Evolutionary conservation across 441 rosid species (phyloP), one percentile per base, ranked within the genome.

Genomic region (Biscutella auriculata): DNA sequence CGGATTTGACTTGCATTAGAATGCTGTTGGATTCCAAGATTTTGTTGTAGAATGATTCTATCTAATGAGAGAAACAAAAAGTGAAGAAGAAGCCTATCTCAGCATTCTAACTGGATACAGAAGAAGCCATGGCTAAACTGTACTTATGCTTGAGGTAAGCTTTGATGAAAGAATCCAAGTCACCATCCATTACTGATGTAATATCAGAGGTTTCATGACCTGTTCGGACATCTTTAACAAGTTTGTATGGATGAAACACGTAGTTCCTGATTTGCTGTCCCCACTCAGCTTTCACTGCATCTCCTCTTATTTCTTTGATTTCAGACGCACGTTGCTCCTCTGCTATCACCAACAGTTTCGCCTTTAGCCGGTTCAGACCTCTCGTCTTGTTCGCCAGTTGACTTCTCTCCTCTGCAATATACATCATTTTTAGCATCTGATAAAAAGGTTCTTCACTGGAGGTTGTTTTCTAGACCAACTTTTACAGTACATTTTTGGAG

Each of bases 161-260:
- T 78, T 82, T 88, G 79, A 92, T 84, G 75, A 86, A 88, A 47
- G 81, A 76, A 16, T 82, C 95, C 65, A 92, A 67, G 26, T 92
- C 98, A 26, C 98, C 98, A 57, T 92, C 95, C 94, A 88, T 88
- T n/a, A 92, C 88, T 30, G 95, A 85, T 30, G 75, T 44, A 46
- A 92, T 77, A 67, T 88, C 98, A 1, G 94, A 80, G 40, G 96
- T 88, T 67, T 84, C 98, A 1, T 64, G 51, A 27, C 88, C 76
- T 4, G 96, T 84, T 36, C 98, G 71, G 2, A 88, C 85, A 57
- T 92, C 98, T 63, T 92, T 88, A 39, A 92, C 95, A 6, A 92
- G 88, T 71, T 92, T 92, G 77, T 92, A 88, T 0, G 98, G 98
- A 76, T 92, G 96, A 76, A 92, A 88, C 10, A 92, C 98, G 9